Conservation (phyloP, 208 protist genomes). For the Novymonas esmeraldas region DNA sequence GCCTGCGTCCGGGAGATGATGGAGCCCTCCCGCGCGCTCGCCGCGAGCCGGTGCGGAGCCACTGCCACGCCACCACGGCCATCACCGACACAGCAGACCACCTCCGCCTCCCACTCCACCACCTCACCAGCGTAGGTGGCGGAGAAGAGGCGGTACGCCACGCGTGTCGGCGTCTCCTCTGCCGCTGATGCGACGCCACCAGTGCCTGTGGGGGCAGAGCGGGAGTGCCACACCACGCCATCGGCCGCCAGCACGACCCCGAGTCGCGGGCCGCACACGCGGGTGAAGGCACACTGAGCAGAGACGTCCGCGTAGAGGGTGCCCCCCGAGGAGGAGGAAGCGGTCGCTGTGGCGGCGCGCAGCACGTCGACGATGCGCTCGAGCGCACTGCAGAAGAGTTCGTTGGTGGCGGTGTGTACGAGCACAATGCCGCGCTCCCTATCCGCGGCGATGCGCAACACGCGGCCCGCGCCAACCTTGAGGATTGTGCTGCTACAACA, state of each 20-base stretch:
- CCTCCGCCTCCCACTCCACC: constrained; percentile 32
- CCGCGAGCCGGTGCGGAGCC: not conserved
- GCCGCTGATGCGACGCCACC: not conserved
- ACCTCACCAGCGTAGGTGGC: constrained; percentile 67
- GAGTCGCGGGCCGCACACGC: constrained; percentile 28
- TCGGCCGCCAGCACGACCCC: constrained; percentile 58
- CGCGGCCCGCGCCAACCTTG: constrained; percentile 11
- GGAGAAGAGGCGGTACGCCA: constrained; percentile 35
- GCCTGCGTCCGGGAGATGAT: constrained; percentile 37
- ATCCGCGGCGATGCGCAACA: constrained; percentile 27
- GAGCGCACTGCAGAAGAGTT: constrained; percentile 4
- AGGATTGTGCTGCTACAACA: constrained; percentile 9
- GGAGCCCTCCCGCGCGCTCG: not conserved
- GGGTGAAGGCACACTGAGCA: not conserved
- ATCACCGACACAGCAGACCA: not conserved
- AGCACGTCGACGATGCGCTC: not conserved
- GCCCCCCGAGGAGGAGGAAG: not conserved
- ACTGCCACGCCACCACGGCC: not conserved
- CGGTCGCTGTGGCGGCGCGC: not conserved
- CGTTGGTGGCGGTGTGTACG: constrained; percentile 27
- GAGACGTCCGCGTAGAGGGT: not conserved
- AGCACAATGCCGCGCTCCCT: constrained; percentile 1
- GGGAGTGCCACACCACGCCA: constrained; percentile 10
- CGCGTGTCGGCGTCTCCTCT: not conserved
- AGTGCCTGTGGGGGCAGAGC: not conserved